phyloP scores from a whole-genome alignment of 495 filamentous ascomycete species.

The Friedmanniomyces simplex region DNA sequence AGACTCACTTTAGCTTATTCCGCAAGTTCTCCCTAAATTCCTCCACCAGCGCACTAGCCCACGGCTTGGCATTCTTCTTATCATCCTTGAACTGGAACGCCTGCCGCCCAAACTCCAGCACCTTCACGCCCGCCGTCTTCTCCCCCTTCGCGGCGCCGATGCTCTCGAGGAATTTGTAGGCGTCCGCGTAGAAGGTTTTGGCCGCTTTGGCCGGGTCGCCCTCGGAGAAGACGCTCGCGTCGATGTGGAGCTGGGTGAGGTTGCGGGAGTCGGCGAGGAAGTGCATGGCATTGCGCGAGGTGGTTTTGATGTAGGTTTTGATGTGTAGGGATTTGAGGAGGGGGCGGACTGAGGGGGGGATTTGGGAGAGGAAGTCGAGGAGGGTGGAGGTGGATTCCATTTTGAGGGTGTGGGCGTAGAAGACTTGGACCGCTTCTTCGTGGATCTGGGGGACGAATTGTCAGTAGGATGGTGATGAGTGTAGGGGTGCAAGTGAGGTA shows the following conservation, averaged over 20 bases:
- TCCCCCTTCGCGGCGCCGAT: constrained; percentile 9
- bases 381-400: constrained; percentile 14
- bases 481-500: background rate
- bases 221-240: constrained; percentile 3
- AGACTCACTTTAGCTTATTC: constrained; percentile 18
- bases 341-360: background rate
- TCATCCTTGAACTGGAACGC: constrained; percentile 11
- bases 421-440: constrained; percentile 10
- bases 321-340: constrained; percentile 1
- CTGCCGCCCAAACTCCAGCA: constrained; percentile 10
- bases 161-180: constrained; percentile 14
- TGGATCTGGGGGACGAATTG: constrained; percentile 6
- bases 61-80: constrained; percentile 7
- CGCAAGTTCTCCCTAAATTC: constrained; percentile 12
- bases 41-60: background rate
- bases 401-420: constrained; percentile 12
- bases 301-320: constrained; percentile 15
- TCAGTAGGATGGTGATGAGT: background rate
- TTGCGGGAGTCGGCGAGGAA: constrained; percentile 7
- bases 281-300: constrained; percentile 6
- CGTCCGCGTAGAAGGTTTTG: constrained; percentile 14
- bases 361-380: constrained; percentile 12
- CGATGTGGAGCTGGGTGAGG: constrained; percentile 7
- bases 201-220: constrained; percentile 13
- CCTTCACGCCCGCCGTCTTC: constrained; percentile 13